Percentiles rank a stretch among this genome's conserved stretches.
Conservation (phyloP, 208 protist genomes). For the Acanthamoeba royreba region DNA sequence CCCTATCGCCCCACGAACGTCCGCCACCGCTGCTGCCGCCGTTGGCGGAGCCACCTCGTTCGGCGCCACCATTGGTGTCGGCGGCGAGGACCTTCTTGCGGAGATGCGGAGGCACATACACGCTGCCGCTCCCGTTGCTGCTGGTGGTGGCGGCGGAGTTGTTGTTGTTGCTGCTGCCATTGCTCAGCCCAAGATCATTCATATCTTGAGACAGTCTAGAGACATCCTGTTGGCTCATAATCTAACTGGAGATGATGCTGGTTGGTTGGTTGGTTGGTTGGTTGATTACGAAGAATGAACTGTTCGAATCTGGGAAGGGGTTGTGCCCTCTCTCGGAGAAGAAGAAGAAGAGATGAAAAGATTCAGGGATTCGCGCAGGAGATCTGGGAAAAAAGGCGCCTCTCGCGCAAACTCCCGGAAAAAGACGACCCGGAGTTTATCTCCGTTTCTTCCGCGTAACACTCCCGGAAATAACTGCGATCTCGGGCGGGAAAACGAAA, state of each 20-base stretch:
- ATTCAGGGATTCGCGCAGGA: background rate
- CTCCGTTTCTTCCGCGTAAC: background rate
- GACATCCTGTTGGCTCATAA: slow-evolving; percentile 35
- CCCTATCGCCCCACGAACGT: background rate
- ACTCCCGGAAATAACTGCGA: background rate
- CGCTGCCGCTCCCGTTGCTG: slow-evolving; percentile 23
- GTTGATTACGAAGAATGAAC: too few relatives aligned
- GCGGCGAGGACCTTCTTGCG: background rate
- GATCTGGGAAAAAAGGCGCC: background rate
- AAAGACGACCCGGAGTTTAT: background rate
- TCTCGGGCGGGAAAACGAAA: background rate
- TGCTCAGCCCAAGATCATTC: background rate
- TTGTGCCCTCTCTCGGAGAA: background rate
- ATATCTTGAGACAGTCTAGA: slow-evolving; percentile 1
- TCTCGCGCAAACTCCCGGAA: background rate
- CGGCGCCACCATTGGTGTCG: too few relatives aligned
- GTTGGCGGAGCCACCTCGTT: too few relatives aligned
- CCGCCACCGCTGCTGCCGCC: too few relatives aligned
- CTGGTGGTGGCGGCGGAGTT: too few relatives aligned
- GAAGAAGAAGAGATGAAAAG: background rate
- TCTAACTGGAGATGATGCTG: background rate
- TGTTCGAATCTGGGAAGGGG: too few relatives aligned
- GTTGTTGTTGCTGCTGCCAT: background rate
- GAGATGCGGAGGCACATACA: slow-evolving; percentile 34
- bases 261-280: too few relatives aligned